Percentiles rank a stretch among this genome's conserved stretches.
Conservation (phyloP, 768 basidiomycete species). For the Cytidiella melzeri region DNA sequence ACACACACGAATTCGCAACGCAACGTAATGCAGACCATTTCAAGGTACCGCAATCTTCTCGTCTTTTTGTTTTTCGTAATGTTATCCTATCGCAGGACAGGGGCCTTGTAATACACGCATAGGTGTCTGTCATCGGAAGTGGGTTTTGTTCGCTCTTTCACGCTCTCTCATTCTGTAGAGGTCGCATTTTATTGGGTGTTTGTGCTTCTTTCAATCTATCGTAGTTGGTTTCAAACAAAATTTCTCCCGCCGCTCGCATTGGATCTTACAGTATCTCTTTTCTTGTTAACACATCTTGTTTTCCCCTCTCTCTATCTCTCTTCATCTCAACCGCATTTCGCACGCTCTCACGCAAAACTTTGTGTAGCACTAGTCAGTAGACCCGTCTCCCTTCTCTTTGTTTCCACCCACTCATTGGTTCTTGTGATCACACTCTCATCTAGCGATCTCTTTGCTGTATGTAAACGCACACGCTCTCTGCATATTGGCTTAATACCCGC, state of each 20-base stretch:
- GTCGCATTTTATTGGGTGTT: slow-evolving; percentile 1
- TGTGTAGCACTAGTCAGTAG: slow-evolving; percentile 10
- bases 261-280: too few species aligned
- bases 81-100: slow-evolving; percentile 10
- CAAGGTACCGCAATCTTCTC: background rate
- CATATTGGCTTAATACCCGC: slow-evolving; percentile 8
- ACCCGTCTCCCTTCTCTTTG: too few species aligned
- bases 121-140: slow-evolving; percentile 6
- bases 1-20: slow-evolving; percentile 14
- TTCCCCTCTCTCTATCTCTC: background rate
- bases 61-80: background rate
- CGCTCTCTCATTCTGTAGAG: background rate
- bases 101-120: slow-evolving; percentile 15
- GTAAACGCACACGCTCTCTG: slow-evolving; percentile 4
- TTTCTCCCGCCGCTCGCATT: background rate
- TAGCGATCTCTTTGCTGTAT: background rate
- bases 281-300: too few species aligned
- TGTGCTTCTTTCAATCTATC: background rate
- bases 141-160: background rate
- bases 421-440: background rate
- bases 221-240: background rate
- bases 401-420: background rate
- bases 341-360: background rate
- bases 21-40: slow-evolving; percentile 10
- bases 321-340: slow-evolving; percentile 4